Evolutionary conservation across 768 basidiomycete genomes (phyloP), one percentile per base, ranked within the genome.

Genomic region (Mycena olivaceomarginata): DNA sequence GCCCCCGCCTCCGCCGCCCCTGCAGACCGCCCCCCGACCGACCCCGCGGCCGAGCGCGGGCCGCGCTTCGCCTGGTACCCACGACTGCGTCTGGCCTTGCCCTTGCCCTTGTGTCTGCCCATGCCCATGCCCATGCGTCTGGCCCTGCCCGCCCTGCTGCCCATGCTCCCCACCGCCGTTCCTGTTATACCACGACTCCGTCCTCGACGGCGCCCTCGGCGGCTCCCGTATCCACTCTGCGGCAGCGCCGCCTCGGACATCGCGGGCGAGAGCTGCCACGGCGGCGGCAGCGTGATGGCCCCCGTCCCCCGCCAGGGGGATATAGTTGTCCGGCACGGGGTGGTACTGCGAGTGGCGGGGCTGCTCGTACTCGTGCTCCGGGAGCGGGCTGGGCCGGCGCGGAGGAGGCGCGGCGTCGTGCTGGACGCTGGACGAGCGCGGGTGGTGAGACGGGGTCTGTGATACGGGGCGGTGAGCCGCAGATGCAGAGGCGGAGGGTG

Each of bases 291-390:
- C 1, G 76, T 18, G 62, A 81, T 81, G 40, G 40, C 53, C 76
- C 13, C 78, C 78, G 39, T 76, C 72, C 2, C 67, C 67, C 7
- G 53, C 37, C 40, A 62, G 45, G 9, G 80, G 80, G 53, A 81
- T 81, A 46, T 77, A 81, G 57, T 81, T 81, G 65, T 79, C 78
- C 12, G 80, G 80, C 43, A 70, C 67, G 25, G 60, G 67, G 22
- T 67, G 72, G 65, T 71, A 53, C 6, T 63, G 57, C 39, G 79
- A 43, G 59, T 62, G 77, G 63, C 59, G 18, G 45, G 53, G 53
- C 45, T 16, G 20, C 66, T 73, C 46, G 15, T 63, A 12, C 37
- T 57, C 9, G 68, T 20, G 31, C 31, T 31, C 31, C 31, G 20
- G 48, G 51, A n/a, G 60, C 63, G 18, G 25, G 62, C 39, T 20